A percentile compares a stretch with the other conserved stretches of the same genome.
phyloP scores from a whole-genome alignment of 2,329 filamentous ascomycete genomes.

The Lasiodiplodia theobromae region DNA sequence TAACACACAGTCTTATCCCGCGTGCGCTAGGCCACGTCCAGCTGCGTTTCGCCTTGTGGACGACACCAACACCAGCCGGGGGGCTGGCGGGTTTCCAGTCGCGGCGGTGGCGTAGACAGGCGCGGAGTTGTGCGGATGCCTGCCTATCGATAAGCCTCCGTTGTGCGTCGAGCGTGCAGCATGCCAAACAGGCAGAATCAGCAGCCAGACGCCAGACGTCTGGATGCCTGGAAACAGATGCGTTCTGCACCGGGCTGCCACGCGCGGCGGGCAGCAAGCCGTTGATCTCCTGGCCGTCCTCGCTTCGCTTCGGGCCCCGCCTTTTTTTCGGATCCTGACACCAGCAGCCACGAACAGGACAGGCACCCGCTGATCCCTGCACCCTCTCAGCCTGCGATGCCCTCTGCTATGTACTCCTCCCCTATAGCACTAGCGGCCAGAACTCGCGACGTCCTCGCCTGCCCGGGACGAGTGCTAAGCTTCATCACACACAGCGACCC shows the following conservation, averaged over 20 bases:
- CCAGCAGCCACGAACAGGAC: slow-evolving; percentile 10
- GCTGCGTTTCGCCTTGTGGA: slow-evolving; percentile 15
- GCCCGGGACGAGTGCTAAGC: slow-evolving; percentile 6
- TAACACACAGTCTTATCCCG: slow-evolving; percentile 19
- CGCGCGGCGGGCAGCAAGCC: slow-evolving; percentile 14
- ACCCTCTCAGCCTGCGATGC: no score
- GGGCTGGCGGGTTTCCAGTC: no score
- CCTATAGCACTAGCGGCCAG: slow-evolving; percentile 1
- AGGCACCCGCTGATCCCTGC: slow-evolving; percentile 8
- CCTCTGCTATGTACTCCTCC: neutral
- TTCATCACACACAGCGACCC: slow-evolving; percentile 2
- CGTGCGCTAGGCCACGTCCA: slow-evolving; percentile 8
- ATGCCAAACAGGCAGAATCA: slow-evolving; percentile 9
- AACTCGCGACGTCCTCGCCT: neutral
- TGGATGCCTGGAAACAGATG: slow-evolving; percentile 17
- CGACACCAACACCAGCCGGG: no score
- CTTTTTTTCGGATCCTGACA: slow-evolving; percentile 27
- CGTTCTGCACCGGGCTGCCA: slow-evolving; percentile 5
- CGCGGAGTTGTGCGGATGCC: no score
- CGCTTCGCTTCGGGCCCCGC: slow-evolving; percentile 25
- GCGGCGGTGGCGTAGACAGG: no score
- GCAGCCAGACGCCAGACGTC: slow-evolving; percentile 20
- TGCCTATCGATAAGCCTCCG: neutral
- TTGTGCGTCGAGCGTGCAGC: neutral
- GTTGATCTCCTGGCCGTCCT: slow-evolving; percentile 21